Evolutionary conservation across 1,284 basidiomycete species (phyloP), one percentile per base, ranked within the genome.

Genomic region (Mycosarcoma maydis): DNA sequence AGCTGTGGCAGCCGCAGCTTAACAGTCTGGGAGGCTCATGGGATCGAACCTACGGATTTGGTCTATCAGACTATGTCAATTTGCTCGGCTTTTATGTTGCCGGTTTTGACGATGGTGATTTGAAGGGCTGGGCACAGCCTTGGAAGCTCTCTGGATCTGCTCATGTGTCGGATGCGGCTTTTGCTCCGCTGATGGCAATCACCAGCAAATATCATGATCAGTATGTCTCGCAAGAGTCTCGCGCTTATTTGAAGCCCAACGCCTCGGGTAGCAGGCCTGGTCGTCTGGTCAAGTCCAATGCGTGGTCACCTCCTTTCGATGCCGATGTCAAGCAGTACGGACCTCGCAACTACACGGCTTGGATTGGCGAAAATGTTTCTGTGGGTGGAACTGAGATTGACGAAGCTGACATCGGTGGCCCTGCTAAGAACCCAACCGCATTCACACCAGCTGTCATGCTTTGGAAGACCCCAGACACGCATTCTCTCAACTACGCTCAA

Each of bases 331-430:
- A 50, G 33, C 47, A 52, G 44, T 56, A 55, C 33, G 59, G 59
- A n/a, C 59, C 59, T 39, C 52, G 59, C 27, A 62, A 62, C 44
- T 62, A 62, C 59, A 62, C 59, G 7, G 59, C 59, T 9, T 62
- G 53, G 52, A 62, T 62, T 30, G 41, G 47, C 27, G 33, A 45
- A 41, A 62, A 62, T 16, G 36, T 62, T 33, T 50, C 59, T 8
- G 59, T 54, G 17, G 59, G 59, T n/a, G 52, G 59, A 14, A 62
- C 59, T 13, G 52, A 62, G 52, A 62, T 62, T 16, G 59, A 62
- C 34, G 52, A 62, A 38, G 59, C 53, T 19, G 29, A 16, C 43
- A 62, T 62, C 10, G 59, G 59, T 4, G 59, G 59, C 19, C 59
- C 59, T 13, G 59, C 59, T 41, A 62, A 56, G 47, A 62, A 56